Evolutionary conservation across 768 basidiomycete genomes (phyloP).

Genomic region (Pisolithus sp.): DNA sequence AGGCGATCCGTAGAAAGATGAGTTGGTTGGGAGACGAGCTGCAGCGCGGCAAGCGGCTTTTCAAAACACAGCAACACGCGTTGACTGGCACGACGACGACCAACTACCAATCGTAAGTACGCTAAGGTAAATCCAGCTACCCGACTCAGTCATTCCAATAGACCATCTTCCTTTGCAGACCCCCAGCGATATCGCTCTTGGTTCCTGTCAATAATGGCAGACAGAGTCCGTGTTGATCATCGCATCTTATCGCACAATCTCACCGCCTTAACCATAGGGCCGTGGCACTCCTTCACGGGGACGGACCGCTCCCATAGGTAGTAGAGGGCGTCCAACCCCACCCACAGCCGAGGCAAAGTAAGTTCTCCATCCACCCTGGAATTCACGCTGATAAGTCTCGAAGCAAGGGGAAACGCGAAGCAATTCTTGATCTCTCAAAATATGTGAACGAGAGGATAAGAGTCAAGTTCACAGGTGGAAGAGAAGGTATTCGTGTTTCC

Average conservation of each 20-base stretch:
- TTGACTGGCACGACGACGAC: too few species aligned
- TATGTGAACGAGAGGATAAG: conserved; percentile 89
- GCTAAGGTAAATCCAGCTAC: too few species aligned
- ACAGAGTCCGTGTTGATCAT: conserved; percentile 21
- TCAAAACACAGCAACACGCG: conserved; percentile 18
- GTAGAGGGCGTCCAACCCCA: conserved; percentile 16
- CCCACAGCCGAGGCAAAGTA: conserved; percentile 21
- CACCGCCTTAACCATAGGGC: conserved; percentile 37
- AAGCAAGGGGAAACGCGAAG: conserved; percentile 64
- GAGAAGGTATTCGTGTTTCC: conserved; percentile 60
- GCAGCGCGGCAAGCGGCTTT: conserved; percentile 31
- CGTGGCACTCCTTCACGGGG: conserved; percentile 49
- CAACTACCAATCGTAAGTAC: not conserved
- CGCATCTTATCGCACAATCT: conserved; percentile 7
- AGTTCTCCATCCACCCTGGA: conserved; percentile 7
- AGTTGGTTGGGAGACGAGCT: conserved; percentile 6
- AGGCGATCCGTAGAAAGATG: conserved; percentile 4
- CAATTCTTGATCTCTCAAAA: conserved; percentile 91
- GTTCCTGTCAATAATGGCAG: conserved; percentile 17
- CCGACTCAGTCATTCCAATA: too few species aligned
- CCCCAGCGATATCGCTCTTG: not conserved
- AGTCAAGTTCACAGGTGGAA: conserved; percentile 96
- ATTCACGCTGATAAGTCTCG: conserved; percentile 24
- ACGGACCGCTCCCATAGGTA: conserved; percentile 31
- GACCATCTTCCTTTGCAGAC: not conserved